Percentiles rank a stretch among this genome's conserved stretches.
Conservation (phyloP, 164 flowering plant genomes). For the Taxillus chinensis region DNA sequence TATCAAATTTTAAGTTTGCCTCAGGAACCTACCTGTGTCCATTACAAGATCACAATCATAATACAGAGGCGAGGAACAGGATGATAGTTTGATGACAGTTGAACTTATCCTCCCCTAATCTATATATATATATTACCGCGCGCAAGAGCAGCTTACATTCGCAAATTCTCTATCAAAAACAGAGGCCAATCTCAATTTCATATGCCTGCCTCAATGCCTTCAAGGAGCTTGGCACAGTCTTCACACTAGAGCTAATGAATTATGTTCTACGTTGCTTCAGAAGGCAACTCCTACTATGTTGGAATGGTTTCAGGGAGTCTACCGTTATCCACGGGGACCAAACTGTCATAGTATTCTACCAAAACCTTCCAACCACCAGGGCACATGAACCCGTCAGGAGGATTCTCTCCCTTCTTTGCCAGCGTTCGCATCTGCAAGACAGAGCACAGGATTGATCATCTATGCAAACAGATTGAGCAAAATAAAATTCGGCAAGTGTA, state of each 20-base stretch:
- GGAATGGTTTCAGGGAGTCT: constrained; percentile 52
- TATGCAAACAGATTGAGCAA: background rate
- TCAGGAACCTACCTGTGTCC: background rate
- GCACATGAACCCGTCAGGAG: constrained; percentile 97
- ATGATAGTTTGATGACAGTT: constrained; percentile 3
- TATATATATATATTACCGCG: constrained; percentile 10
- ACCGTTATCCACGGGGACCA: constrained; percentile 35
- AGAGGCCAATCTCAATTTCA: background rate
- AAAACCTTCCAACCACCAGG: constrained; percentile 89
- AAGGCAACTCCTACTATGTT: constrained; percentile 21
- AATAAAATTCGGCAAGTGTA: background rate
- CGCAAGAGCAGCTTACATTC: background rate
- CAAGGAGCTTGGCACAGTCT: constrained; percentile 19
- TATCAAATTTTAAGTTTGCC: too few relatives aligned
- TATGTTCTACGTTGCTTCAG: constrained; percentile 4
- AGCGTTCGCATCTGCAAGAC: constrained; percentile 72
- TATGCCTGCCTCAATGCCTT: constrained; percentile 4
- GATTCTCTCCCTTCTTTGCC: constrained; percentile 77
- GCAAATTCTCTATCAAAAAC: too few relatives aligned
- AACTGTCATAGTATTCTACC: constrained; percentile 79
- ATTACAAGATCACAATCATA: constrained; percentile 1
- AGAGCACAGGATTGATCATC: background rate
- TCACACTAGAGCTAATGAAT: constrained; percentile 14
- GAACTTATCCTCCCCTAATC: constrained; percentile 1
- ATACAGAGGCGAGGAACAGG: constrained; percentile 7